phyloP scores from a whole-genome alignment of 371 early-diverging fungal genomes.

The Blakeslea trispora region DNA sequence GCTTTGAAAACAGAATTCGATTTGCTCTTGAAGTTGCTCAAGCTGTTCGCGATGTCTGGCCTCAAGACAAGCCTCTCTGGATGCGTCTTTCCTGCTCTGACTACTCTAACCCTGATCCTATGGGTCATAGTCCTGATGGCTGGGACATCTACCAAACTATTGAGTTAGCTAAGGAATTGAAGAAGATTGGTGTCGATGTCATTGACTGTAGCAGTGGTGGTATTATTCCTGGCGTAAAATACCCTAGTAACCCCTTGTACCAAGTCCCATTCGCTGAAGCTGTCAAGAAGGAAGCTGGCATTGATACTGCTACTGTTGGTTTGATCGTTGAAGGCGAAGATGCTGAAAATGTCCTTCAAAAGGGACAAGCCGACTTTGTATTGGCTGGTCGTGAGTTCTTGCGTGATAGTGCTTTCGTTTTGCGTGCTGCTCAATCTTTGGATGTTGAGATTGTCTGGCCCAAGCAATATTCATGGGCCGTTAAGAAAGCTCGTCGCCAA shows the following conservation, averaged over 20 bases:
- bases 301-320: conserved; percentile 76
- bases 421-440: conserved; percentile 17
- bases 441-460: conserved; percentile 15
- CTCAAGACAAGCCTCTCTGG: conserved; percentile 77
- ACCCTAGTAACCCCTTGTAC: conserved; percentile 58
- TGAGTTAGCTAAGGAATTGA: conserved; percentile 53
- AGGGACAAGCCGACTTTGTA: conserved; percentile 74
- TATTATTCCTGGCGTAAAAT: conserved; percentile 51
- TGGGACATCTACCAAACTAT: conserved; percentile 74
- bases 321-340: conserved; percentile 64
- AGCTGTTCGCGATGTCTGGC: conserved; percentile 73
- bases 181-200: conserved; percentile 73
- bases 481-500: too few species aligned
- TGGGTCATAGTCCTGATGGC: conserved; percentile 34
- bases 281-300: conserved; percentile 62
- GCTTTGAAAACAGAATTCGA: conserved; percentile 74
- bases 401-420: conserved; percentile 65
- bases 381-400: conserved; percentile 77
- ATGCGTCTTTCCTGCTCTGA: conserved; percentile 80
- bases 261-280: conserved; percentile 63
- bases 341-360: conserved; percentile 69
- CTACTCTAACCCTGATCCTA: conserved; percentile 40
- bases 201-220: conserved; percentile 77
- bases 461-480: conserved; percentile 20
- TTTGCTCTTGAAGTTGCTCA: conserved; percentile 63